Percentiles rank a stretch among this genome's conserved stretches.
phyloP scores from a whole-genome alignment of 495 filamentous ascomycete species.

The Xylaria telfairii region DNA sequence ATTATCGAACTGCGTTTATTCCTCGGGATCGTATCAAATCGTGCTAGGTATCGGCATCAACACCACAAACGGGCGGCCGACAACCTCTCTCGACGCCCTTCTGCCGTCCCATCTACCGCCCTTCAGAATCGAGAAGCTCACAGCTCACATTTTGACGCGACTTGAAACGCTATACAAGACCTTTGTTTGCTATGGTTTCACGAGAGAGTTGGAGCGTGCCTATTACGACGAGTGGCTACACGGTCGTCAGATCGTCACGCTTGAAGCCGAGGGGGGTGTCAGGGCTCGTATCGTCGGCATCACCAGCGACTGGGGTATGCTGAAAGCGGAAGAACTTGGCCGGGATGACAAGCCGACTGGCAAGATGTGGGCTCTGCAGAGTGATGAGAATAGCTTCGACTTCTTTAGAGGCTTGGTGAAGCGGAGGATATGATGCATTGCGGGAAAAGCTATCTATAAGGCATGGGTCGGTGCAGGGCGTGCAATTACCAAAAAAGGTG shows the following conservation, averaged over 20 bases:
- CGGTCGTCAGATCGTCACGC: conserved; percentile 83
- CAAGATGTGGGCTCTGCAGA: conserved; percentile 82
- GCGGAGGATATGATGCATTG: conserved; percentile 66
- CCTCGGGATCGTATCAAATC: conserved; percentile 77
- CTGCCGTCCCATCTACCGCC: conserved; percentile 58
- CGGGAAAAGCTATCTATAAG: too few species aligned
- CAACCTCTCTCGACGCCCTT: conserved; percentile 82
- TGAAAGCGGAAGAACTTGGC: conserved; percentile 81
- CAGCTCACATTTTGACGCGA: conserved; percentile 79
- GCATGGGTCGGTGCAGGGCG: too few species aligned
- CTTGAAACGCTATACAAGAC: conserved; percentile 79
- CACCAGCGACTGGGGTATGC: conserved; percentile 83
- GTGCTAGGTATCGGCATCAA: conserved; percentile 93
- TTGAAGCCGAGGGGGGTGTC: conserved; percentile 82
- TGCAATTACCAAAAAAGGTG: too few species aligned
- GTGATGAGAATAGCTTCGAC: conserved; percentile 98
- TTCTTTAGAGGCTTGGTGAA: conserved; percentile 90
- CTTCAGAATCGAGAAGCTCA: conserved; percentile 79
- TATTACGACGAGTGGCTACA: conserved; percentile 95
- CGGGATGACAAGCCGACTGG: conserved; percentile 76
- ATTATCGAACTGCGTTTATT: conserved; percentile 87
- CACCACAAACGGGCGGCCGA: conserved; percentile 82
- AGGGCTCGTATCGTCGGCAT: conserved; percentile 87
- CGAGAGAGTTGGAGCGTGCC: conserved; percentile 68
- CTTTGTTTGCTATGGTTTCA: conserved; percentile 77